Base-by-base conservation (phyloP, 1,284 basidiomycete genomes). In the Papiliotrema terrestris region DNA sequence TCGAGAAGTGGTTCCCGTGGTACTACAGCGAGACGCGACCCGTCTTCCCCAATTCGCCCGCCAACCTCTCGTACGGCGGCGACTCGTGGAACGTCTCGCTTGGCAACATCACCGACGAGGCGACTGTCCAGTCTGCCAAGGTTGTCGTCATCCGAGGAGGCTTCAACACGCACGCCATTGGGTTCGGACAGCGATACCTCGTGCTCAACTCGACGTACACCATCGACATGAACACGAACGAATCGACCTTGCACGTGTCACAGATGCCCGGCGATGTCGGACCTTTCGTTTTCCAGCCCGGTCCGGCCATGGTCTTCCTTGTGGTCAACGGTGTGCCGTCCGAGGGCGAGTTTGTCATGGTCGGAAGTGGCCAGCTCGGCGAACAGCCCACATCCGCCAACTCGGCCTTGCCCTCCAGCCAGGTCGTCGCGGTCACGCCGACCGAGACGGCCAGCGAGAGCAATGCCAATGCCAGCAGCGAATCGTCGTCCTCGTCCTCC, bases 141-240 rank as follows among this genome's bases (percentile, higher is more conserved):
- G 87, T 84, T 20, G 84, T 86, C 54, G 77, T 98, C 62, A 81
- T 90, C 58, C 88, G 95, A 56, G 83, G 86, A 29, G 95, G 94
- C 15, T 98, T 94, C 82, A 91, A 91, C 19, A 97, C 92, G 0
- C 94, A 97, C 75, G 92, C 86, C 25, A 89, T 97, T 84, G 94
- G 62, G 6, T 74, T 76, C 57, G 73, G 74, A 47, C 74, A 76
- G 61, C 63, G 73, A 45, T 67, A 71, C 56, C 60, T 92, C 59
- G 89, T 76, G 64, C 91, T 92, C 54, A 87, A 69, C 32, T 90
- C 75, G 84, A 83, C 79, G 85, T 96, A 86, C 79, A 87, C 85
- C 1, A 87, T 92, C 62, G 85, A 91, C 73, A 77, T 74, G 49
- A 84, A 91, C 68, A 64, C 63, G 19, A 88, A 88, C 19, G 84